Evolutionary conservation across 2,329 filamentous ascomycete genomes (phyloP), one percentile per base, ranked within the genome.

Genomic region (Macrophomina tecta): DNA sequence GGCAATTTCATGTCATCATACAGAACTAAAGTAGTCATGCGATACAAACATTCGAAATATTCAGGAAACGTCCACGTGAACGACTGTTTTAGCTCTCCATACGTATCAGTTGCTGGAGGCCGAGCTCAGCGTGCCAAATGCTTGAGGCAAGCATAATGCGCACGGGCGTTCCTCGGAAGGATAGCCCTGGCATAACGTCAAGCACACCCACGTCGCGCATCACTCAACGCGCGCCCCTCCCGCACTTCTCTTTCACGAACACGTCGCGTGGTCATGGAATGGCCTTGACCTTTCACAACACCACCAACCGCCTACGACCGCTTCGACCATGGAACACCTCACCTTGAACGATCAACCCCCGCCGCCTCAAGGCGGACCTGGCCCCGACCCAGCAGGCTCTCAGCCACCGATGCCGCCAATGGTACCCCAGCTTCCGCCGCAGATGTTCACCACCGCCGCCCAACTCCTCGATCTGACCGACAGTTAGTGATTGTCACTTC

Each of bases 381-480:
- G 55, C 52, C 14, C 55, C 62, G 48, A 23, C 53, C n/a, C 62
- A 30, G 60, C 56, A 64, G 18, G 56, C 48, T 38, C 38, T 5
- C 52, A 46, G 36, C 45, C 40, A 38, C 67, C 62, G 9, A 73
- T 73, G 67, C 73, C 76, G 58, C 79, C 80, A 42, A 77, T 77
- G 53, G 78, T 82, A 5, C 86, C 87, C 70, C 91, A 92, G 80
- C 83, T 94, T 46, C 92, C 92, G 14, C 94, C 94, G 68, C 94
- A 99, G 83, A 97, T 98, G 91, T 99, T 99, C 82, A 97, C 95
- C 18, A 99, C 95, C 38, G 95, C 95, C 38, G 94, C 95, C 65
- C 95, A 98, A 83, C 84, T 99, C 68, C 84, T 99, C 68, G 95
- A 99, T 78, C 86, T 99, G 75, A 98, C 95, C 73, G 95, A 99